These are phyloP conservation scores for Biscogniauxia marginata DNA, from an alignment of 2,329 filamentous ascomycete genomes.

Conservation along the genomic window DNA sequence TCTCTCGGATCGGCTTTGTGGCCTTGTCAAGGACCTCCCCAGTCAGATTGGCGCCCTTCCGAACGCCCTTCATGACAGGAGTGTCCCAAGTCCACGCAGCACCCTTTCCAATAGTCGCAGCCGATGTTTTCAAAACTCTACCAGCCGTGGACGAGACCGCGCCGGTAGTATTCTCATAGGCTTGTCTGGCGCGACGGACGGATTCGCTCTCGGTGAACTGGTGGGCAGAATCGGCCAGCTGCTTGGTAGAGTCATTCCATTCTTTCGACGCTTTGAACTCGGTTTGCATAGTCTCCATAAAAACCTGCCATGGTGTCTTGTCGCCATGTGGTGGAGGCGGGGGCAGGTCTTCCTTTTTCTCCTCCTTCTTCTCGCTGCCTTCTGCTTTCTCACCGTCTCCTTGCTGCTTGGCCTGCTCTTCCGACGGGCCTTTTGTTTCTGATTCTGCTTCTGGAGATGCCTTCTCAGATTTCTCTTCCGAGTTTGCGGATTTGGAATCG, in stretches of 20 bases:
- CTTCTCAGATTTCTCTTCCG: slow-evolving; percentile 39
- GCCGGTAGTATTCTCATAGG: slow-evolving; percentile 82
- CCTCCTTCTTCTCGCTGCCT: slow-evolving; percentile 52
- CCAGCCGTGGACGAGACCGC: slow-evolving; percentile 77
- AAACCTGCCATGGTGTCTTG: slow-evolving; percentile 98
- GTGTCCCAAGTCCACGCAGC: slow-evolving; percentile 98
- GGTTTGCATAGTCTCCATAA: slow-evolving; percentile 89
- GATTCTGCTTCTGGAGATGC: slow-evolving; percentile 36
- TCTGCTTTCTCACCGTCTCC: slow-evolving; percentile 45
- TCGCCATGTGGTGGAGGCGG: slow-evolving; percentile 95
- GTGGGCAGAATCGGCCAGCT: slow-evolving; percentile 82
- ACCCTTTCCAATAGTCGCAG: slow-evolving; percentile 82
- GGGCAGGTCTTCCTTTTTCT: slow-evolving; percentile 68
- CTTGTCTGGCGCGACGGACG: slow-evolving; percentile 79
- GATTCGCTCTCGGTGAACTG: slow-evolving; percentile 92
- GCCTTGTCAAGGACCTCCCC: slow-evolving; percentile 87
- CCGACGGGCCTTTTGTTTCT: slow-evolving; percentile 39
- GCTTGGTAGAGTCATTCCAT: slow-evolving; percentile 98
- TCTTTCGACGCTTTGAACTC: slow-evolving; percentile 98
- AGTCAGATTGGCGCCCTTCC: slow-evolving; percentile 81
- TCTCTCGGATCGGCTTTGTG: slow-evolving; percentile 91
- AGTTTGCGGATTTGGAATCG: slow-evolving; percentile 26
- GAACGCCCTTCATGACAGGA: slow-evolving; percentile 83
- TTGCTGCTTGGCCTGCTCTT: slow-evolving; percentile 46
- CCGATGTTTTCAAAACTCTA: slow-evolving; percentile 80